Base-by-base conservation (phyloP, 1,284 basidiomycete species). In the Somion occarium region DNA sequence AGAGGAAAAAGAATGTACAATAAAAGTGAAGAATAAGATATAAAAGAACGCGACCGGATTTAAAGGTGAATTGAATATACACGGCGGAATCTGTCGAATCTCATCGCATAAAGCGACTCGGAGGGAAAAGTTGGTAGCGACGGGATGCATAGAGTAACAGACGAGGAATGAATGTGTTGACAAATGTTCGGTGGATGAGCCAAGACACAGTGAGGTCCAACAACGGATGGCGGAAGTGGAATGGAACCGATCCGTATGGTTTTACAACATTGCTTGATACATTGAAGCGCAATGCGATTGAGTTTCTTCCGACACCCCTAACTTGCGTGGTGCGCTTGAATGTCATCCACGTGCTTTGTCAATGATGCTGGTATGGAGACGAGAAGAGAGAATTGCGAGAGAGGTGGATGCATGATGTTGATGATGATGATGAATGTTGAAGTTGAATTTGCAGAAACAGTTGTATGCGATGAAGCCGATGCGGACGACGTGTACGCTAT, bases 21-120 rank as follows among this genome's bases (percentile, higher is more conserved):
- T 84, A 85, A 83, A 78, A 72, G 56, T 84, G 80, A 84, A 79
- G 76, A 85, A 88, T 87, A 86, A 88, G 76, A 78, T 81, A 80
- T 71, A 78, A 76, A 55, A 52, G 64, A 65, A 64, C 57, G 63
- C 54, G 56, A 34, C 52, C 48, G 44, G 55, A 52, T 61, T 59
- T 63, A 61, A 65, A 56, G 52, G 58, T 55, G 63, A 56, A 53
- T 56, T 46, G 44, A 59, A 57, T 56, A 59, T 30, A 38, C n/a
- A 56, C 47, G 51, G 53, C 24, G 46, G 55, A 41, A 30, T 15
- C 61, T 66, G 71, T 69, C 69, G 69, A 69, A 71, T 51, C 69
- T 72, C 69, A 69, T 72, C 70, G 68, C 69, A 67, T 68, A 67
- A 68, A 65, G 69, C 69, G 69, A 65, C 63, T 63, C 64, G 61